Percentiles rank a stretch among this genome's conserved stretches.
phyloP scores from a whole-genome alignment of 2,329 filamentous ascomycete species.

The Tolypocladium album region DNA sequence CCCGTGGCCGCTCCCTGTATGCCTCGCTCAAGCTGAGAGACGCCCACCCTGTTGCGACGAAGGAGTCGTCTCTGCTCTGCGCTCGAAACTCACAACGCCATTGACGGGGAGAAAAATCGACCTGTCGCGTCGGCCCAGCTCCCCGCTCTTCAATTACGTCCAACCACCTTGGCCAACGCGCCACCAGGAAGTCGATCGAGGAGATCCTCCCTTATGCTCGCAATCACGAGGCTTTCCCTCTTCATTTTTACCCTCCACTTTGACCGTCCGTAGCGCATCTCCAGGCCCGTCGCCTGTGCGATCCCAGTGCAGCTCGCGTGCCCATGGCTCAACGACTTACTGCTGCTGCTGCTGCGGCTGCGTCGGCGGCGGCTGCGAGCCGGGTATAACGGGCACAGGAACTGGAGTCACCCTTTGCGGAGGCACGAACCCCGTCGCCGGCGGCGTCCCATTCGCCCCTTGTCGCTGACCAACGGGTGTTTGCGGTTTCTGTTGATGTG shows the following conservation, averaged over 20 bases:
- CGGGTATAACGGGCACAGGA: constrained; percentile 30
- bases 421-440: constrained; percentile 15
- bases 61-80: background rate
- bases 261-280: background rate
- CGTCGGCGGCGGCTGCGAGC: constrained; percentile 14
- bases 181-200: background rate
- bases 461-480: constrained; percentile 20
- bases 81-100: background rate
- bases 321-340: background rate
- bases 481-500: constrained; percentile 24
- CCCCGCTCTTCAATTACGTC: background rate
- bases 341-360: constrained; percentile 1
- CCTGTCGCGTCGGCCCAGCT: background rate
- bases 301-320: background rate
- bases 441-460: constrained; percentile 24
- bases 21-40: background rate
- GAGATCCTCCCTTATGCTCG: background rate
- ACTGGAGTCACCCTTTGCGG: constrained; percentile 33
- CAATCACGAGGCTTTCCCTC: too few relatives aligned
- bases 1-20: background rate
- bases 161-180: background rate
- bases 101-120: background rate
- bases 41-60: background rate
- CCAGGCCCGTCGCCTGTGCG: background rate
- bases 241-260: background rate